phyloP scores from a whole-genome alignment of 768 basidiomycete genomes.

The Kwoniella europaea region DNA sequence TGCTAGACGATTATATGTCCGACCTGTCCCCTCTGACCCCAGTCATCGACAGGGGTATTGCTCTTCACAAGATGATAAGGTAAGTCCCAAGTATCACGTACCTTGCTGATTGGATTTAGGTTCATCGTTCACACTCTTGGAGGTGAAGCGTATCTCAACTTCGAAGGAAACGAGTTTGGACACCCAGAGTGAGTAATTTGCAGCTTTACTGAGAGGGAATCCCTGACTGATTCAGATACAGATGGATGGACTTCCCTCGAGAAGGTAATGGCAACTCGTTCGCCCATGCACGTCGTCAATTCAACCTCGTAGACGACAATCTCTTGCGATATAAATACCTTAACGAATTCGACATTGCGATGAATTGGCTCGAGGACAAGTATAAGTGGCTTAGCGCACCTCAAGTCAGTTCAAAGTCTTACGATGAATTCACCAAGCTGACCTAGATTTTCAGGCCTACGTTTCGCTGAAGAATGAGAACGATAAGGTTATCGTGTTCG shows the following conservation, averaged over 20 bases:
- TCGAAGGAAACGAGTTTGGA: conserved; percentile 97
- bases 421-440: not conserved
- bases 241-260: conserved; percentile 98
- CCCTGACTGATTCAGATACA: not conserved
- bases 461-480: conserved; percentile 90
- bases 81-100: conserved; percentile 54
- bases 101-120: conserved; percentile 59
- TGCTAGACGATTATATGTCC: conserved; percentile 88
- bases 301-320: conserved; percentile 87
- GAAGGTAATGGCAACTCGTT: conserved; percentile 94
- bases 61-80: conserved; percentile 98
- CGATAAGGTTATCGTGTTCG: conserved; percentile 92
- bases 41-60: conserved; percentile 82
- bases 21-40: conserved; percentile 81
- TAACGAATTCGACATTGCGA: conserved; percentile 88
- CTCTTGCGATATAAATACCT: conserved; percentile 90
- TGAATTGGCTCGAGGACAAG: conserved; percentile 83
- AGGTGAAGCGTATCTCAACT: conserved; percentile 97
- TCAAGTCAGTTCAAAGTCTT: conserved; percentile 64
- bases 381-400: conserved; percentile 83
- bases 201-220: conserved; percentile 1
- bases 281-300: conserved; percentile 95
- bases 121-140: conserved; percentile 89
- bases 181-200: conserved; percentile 77
- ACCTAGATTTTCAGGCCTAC: conserved; percentile 67